Evolutionary conservation across 495 filamentous ascomycete species (phyloP).

Genomic region (Penicillium chermesinum): DNA sequence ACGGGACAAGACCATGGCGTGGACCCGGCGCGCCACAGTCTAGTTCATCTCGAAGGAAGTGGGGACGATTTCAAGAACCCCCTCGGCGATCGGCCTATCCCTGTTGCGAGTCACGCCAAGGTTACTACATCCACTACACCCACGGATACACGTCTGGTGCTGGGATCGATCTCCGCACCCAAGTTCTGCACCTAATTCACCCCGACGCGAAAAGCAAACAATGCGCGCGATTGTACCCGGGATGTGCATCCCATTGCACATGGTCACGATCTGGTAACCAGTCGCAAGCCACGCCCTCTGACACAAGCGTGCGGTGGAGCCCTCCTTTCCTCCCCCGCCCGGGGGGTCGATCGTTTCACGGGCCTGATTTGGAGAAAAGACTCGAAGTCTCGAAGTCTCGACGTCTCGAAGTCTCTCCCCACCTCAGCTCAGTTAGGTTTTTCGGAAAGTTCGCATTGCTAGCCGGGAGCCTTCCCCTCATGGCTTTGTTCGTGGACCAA

Average conservation of each 20-base stretch:
- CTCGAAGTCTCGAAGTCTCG: no score
- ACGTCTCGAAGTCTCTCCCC: no score
- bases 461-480: no score
- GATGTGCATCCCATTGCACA: conserved; percentile 17
- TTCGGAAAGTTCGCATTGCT: no score
- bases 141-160: no score
- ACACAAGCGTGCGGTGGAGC: conserved; percentile 15
- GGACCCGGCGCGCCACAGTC: conserved; percentile 13
- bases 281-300: conserved; percentile 14
- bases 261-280: conserved; percentile 20
- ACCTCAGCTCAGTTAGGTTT: no score
- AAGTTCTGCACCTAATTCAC: no score
- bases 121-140: conserved; percentile 9
- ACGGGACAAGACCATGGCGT: conserved; percentile 13
- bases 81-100: conserved; percentile 20
- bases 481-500: no score
- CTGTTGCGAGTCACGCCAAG: conserved; percentile 9
- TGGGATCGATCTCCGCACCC: conserved; percentile 24
- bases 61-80: conserved; percentile 24
- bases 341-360: background rate
- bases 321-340: conserved; percentile 1
- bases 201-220: no score
- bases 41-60: conserved; percentile 26
- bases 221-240: conserved; percentile 5
- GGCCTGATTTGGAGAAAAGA: background rate